Evolutionary conservation across 78 protist species (phyloP).

Genomic region (Dictyostelium intermedium): DNA sequence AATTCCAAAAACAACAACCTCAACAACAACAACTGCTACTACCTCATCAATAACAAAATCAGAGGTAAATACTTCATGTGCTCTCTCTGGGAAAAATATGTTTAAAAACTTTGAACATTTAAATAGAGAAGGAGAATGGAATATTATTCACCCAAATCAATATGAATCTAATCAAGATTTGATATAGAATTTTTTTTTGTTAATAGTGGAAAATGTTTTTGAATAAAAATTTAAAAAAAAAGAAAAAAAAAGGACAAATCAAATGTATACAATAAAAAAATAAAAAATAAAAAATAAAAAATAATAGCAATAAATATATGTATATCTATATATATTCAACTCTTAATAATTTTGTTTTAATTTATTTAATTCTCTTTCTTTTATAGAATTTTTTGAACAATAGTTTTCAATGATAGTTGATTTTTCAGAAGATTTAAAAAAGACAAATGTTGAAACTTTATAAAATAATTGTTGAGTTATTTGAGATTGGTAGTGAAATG

Average conservation of each 20-base stretch:
- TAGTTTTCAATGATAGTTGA: background rate
- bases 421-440: background rate
- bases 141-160: background rate
- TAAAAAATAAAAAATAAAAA: background rate
- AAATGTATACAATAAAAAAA: too few species aligned
- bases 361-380: slow-evolving; percentile 5
- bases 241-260: too few species aligned
- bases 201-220: too few species aligned
- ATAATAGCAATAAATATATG: too few species aligned
- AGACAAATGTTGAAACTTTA: background rate
- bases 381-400: background rate
- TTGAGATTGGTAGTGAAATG: background rate
- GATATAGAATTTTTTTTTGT: too few species aligned
- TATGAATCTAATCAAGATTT: background rate
- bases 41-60: background rate
- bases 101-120: background rate
- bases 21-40: background rate
- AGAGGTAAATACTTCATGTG: background rate
- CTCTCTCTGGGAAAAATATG: background rate
- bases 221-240: too few species aligned
- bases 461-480: background rate
- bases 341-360: background rate
- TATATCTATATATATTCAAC: too few species aligned
- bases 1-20: background rate
- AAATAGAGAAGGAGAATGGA: background rate